Conservation (phyloP, 1,139 yeast species). For the Taphrina communis region DNA sequence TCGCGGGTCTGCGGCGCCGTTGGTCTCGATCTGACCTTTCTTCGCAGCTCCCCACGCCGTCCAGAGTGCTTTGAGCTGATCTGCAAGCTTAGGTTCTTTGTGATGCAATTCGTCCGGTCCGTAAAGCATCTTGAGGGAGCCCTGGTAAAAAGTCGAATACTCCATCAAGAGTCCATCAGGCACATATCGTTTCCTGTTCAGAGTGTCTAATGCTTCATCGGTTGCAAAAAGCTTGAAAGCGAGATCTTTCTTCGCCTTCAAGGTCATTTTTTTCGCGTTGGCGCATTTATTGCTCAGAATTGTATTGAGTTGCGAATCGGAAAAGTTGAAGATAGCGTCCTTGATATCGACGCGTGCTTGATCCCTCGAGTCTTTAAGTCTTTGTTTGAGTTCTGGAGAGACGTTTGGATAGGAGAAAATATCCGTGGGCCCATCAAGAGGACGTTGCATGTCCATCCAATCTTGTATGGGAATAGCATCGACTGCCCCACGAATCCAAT, state of each 20-base stretch:
- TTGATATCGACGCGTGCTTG: conserved; percentile 32
- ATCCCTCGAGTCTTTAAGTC: conserved; percentile 25
- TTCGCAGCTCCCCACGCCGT: conserved; percentile 28
- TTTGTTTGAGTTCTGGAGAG: conserved; percentile 29
- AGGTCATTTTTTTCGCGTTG: conserved; percentile 19
- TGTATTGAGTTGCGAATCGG: conserved; percentile 32
- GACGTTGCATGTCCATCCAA: conserved; percentile 38
- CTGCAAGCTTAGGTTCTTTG: conserved; percentile 31
- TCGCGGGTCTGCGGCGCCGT: background rate
- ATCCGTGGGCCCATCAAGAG: conserved; percentile 30
- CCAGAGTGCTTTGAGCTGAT: conserved; percentile 33
- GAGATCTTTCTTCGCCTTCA: conserved; percentile 31
- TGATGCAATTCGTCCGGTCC: conserved; percentile 31
- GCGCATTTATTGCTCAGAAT: conserved; percentile 26
- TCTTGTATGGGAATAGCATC: conserved; percentile 23
- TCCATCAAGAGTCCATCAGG: conserved; percentile 39
- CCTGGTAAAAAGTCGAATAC: conserved; percentile 35
- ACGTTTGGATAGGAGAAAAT: conserved; percentile 7
- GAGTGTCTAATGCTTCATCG: conserved; percentile 35
- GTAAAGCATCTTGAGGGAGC: conserved; percentile 36
- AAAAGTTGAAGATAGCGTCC: conserved; percentile 32
- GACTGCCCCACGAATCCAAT: conserved; percentile 34
- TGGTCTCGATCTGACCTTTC: conserved; percentile 13
- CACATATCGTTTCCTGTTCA: conserved; percentile 34
- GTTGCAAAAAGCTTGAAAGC: conserved; percentile 36